These are phyloP conservation scores for Trichophyton rubrum DNA, from an alignment of 2,329 filamentous ascomycete species.

Conservation along the genomic window DNA sequence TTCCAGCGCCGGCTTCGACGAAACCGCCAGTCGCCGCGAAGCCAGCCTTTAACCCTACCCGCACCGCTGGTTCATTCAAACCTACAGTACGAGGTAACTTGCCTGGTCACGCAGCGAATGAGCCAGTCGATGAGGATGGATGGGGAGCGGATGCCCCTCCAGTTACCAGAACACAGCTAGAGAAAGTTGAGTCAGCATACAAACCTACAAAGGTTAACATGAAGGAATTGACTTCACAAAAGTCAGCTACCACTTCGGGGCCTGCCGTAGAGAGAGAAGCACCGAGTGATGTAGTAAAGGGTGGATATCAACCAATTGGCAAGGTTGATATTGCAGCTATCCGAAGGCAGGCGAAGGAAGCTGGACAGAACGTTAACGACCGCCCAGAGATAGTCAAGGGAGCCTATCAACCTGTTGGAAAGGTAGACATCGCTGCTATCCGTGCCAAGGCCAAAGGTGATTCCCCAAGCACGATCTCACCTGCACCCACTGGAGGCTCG, in stretches of 20 bases:
- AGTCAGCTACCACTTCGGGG: conserved; percentile 38
- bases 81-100: conserved; percentile 50
- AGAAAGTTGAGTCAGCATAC: conserved; percentile 88
- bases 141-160: conserved; percentile 94
- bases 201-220: conserved; percentile 94
- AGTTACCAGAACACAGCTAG: conserved; percentile 70
- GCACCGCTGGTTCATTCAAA: conserved; percentile 50
- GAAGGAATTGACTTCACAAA: conserved; percentile 65
- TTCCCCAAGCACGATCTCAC: conserved; percentile 28
- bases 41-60: conserved; percentile 75
- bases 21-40: conserved; percentile 62
- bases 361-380: conserved; percentile 50
- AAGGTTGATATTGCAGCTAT: conserved; percentile 97
- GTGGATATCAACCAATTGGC: conserved; percentile 83
- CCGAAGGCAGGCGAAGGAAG: conserved; percentile 57
- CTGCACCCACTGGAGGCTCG: conserved; percentile 32
- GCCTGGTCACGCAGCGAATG: conserved; percentile 38
- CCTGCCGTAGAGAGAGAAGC: conserved; percentile 38
- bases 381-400: conserved; percentile 78
- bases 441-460: conserved; percentile 58
- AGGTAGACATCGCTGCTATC: conserved; percentile 94
- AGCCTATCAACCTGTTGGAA: conserved; percentile 85
- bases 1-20: conserved; percentile 42
- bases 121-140: conserved; percentile 62
- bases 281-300: conserved; percentile 58